These are phyloP conservation scores for Castanea mollissima DNA, from an alignment of 306 rosid species.

Conservation along the genomic window DNA sequence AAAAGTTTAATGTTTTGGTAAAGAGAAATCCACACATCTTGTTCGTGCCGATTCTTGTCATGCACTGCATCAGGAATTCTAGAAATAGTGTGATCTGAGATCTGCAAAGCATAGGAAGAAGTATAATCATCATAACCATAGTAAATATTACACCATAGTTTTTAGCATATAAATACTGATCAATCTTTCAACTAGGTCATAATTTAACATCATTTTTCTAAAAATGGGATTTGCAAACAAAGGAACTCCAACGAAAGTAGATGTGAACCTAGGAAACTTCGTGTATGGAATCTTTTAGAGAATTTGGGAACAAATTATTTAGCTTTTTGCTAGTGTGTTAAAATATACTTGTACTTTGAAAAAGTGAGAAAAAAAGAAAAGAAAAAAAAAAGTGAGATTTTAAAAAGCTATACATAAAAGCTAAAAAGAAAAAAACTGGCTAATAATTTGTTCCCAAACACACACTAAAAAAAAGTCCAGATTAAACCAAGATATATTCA, in stretches of 20 bases:
- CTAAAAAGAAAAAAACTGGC: too few species aligned
- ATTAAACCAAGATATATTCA: not conserved
- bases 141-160: conserved; percentile 6
- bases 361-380: too few species aligned
- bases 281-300: not conserved
- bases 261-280: not conserved
- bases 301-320: too few species aligned
- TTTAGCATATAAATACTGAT: not conserved
- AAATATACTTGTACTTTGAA: too few species aligned
- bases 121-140: not conserved
- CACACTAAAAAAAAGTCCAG: not conserved
- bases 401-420: too few species aligned
- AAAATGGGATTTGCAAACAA: not conserved
- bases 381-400: too few species aligned
- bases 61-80: conserved; percentile 65
- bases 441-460: not conserved
- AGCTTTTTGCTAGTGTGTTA: too few species aligned
- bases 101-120: conserved; percentile 42
- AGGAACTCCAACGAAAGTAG: not conserved
- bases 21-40: conserved; percentile 41
- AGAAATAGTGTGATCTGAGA: conserved; percentile 51
- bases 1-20: conserved; percentile 3
- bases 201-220: not conserved
- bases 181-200: not conserved
- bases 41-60: conserved; percentile 81